Evolutionary conservation across 73 alveolate species (phyloP), one percentile per base, ranked within the genome.

Genomic region (Uronychia binucleata): DNA sequence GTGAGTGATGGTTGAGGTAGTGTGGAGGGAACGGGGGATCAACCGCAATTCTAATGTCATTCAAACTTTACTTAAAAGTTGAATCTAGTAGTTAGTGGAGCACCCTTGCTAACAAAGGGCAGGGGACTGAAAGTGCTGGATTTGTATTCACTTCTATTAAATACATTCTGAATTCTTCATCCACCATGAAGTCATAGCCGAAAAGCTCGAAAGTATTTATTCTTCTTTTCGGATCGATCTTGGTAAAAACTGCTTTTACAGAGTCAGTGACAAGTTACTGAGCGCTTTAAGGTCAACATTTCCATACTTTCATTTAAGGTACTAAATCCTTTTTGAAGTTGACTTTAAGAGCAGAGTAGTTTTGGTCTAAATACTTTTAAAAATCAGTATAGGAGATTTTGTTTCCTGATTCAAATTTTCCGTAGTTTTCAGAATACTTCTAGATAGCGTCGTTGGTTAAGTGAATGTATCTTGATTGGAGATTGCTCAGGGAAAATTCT

Each of bases 381-480:
- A 95, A 95, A 67, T 95, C 97, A 59, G 74, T 80, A 84, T 85
- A 93, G 19, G 97, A 93, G 26, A 95, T 77, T 88, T 95, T 95
- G 80, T 95, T 95, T 11, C 97, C 97, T 1, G 85, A 58, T 82
- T 95, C 98, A 90, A 86, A 93, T 88, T 95, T 95, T 19, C 95
- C 95, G 81, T 93, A 95, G 83, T 95, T 93, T 32, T 95, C 92
- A 75, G 92, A 74, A 57, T 93, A 82, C 90, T 95, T 95, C 88
- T 96, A 93, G 26, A 96, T 87, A n/a, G 99, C 97, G 89, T 96
- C 97, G 87, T 96, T 96, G 5, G 99, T 96, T 74, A 96, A 85
- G 87, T 96, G 99, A n/a, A 93, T 85, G 74, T 29, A 88, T 32
- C 84, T 88, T 32, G 93, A 91, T 76, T 89, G 78, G 57, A 90